phyloP scores from a whole-genome alignment of 805 yeast genomes.

The Metschnikowia borealis region DNA sequence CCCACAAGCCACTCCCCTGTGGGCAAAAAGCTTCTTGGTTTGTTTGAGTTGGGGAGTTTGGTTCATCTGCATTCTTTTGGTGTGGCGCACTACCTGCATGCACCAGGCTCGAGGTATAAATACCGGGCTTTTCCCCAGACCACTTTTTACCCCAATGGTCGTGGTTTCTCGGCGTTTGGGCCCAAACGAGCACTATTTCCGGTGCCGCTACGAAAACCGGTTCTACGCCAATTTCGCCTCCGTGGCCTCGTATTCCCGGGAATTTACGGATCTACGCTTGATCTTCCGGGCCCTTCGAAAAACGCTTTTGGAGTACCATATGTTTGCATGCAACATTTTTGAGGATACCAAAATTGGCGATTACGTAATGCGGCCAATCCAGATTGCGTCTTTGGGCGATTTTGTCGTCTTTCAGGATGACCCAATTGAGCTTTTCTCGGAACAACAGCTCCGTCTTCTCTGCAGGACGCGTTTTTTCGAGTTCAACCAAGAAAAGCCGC shows the following conservation, averaged over 20 bases:
- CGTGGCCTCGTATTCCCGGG: slow-evolving; percentile 28
- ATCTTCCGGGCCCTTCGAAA: slow-evolving; percentile 28
- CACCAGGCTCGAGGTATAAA: background rate
- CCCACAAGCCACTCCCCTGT: no score
- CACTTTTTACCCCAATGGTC: background rate
- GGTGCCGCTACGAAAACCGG: slow-evolving; percentile 29
- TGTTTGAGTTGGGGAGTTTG: no score
- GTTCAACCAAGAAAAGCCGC: slow-evolving; percentile 23
- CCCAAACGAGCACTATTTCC: slow-evolving; percentile 30
- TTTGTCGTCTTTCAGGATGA: slow-evolving; percentile 18
- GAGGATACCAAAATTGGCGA: slow-evolving; percentile 10
- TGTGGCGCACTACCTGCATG: background rate
- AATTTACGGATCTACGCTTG: slow-evolving; percentile 14
- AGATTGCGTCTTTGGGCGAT: slow-evolving; percentile 22
- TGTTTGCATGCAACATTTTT: slow-evolving; percentile 30
- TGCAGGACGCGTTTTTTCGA: slow-evolving; percentile 16
- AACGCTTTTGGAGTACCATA: slow-evolving; percentile 31
- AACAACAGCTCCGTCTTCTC: slow-evolving; percentile 24
- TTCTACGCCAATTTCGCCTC: slow-evolving; percentile 33
- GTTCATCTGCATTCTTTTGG: no score
- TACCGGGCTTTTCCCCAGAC: background rate
- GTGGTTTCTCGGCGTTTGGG: slow-evolving; percentile 24
- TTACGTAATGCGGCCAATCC: slow-evolving; percentile 24
- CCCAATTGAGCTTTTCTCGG: slow-evolving; percentile 21
- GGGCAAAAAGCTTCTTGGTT: no score